Base-by-base conservation (phyloP, 139 green algal species). In the Volvox africanus region DNA sequence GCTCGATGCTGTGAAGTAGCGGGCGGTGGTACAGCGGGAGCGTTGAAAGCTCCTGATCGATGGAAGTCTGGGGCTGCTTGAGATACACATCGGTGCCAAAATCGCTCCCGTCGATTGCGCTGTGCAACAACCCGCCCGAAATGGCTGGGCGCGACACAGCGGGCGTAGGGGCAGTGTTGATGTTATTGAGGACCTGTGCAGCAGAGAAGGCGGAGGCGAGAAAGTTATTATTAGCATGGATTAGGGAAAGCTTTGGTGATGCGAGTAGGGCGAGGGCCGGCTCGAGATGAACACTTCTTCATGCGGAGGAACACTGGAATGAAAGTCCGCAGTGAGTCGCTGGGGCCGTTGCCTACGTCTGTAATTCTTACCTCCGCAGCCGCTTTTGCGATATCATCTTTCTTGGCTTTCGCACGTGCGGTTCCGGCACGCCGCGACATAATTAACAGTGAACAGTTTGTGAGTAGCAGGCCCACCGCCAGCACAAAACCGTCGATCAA, bases 371-470 rank as follows among this genome's bases (percentile, higher is more conserved):
- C 81, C 81, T 87, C 81, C 5, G 81, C 81, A 62, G 81, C 81
- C 0, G 81, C 81, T 61, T 87, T 87, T 30, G 81, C 81, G 30
- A 87, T 61, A 33, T 87, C 81, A 65, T 87, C 81, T 33, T 76
- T 87, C 21, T 87, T 87, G 61, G 30, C 81, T 65, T 61, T 87
- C 61, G 17, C 61, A 1, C 61, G 61, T 3, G 13, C 80, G 5
- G 30, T n/a, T 77, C 61, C 81, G 17, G 18, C 81, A 19, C 81
- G 81, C 75, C 50, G 55, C 30, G 81, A 87, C 81, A 87, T 87
- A 5, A 5, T 55, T 55, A 9, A 55, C 44, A 55, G 44, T 55
- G 44, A 9, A 55, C 44, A 55, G 44, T 55, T 9, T 55, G 9
- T 55, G 44, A 55, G 5, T 55, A 14, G 5, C 44, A 55, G 44